Evolutionary conservation across 2,329 filamentous ascomycete genomes (phyloP).

Genomic region (Alternaria incomplexa): DNA sequence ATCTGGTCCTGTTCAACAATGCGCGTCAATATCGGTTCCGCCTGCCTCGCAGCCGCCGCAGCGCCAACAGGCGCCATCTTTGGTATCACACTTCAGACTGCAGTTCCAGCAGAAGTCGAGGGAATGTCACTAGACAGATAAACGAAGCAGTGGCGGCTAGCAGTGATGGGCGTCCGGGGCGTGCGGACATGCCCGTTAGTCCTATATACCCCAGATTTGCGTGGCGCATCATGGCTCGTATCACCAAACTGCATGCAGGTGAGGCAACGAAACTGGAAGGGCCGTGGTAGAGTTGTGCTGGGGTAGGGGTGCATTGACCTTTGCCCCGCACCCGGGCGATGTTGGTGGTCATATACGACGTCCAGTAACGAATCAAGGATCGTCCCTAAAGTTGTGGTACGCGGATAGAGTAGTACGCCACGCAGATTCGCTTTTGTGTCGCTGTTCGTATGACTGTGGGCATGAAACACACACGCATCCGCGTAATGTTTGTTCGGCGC

Average conservation of each 20-base stretch:
- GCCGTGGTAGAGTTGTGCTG: neutral
- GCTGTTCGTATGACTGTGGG: neutral
- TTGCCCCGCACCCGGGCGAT: constrained; percentile 9
- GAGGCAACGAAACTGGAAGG: constrained; percentile 1
- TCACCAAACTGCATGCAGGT: constrained; percentile 9
- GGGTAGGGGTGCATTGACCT: constrained; percentile 7
- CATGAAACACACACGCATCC: neutral
- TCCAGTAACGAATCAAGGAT: neutral
- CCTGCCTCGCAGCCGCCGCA: constrained; percentile 19
- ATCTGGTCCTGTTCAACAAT: constrained; percentile 50
- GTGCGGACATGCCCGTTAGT: constrained; percentile 2
- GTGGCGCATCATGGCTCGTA: constrained; percentile 1
- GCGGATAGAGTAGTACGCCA: neutral
- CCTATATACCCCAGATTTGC: constrained; percentile 14
- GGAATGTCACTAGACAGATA: neutral
- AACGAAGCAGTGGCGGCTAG: neutral
- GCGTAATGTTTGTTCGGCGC: neutral
- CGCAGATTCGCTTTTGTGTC: neutral
- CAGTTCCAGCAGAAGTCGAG: neutral
- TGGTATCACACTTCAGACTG: neutral
- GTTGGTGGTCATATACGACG: constrained; percentile 14
- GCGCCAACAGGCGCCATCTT: constrained; percentile 25
- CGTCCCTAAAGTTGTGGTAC: neutral
- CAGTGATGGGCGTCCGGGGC: constrained; percentile 1
- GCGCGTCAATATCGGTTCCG: constrained; percentile 51